Evolutionary conservation across 345 rosid genomes (phyloP).

Genomic region (Fremontodendron californicum): DNA sequence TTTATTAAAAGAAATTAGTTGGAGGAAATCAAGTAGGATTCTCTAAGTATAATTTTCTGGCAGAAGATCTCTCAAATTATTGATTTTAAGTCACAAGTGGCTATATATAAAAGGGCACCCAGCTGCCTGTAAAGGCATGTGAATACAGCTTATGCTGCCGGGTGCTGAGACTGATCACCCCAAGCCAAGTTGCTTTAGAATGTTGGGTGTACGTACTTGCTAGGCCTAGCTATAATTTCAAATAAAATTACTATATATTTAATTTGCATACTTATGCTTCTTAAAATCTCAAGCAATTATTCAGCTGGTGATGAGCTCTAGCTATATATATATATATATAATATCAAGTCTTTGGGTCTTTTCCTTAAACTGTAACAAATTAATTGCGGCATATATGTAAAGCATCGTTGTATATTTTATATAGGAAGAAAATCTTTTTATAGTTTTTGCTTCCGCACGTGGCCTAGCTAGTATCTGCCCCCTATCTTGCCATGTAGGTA

Average conservation of each 20-base stretch:
- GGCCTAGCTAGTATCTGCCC: no score
- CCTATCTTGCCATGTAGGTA: no score
- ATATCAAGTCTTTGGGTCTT: not conserved
- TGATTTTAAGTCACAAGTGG: not conserved
- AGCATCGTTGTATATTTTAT: no score
- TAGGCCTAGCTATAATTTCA: not conserved
- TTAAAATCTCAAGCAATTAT: no score
- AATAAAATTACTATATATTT: not conserved
- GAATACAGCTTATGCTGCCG: not conserved
- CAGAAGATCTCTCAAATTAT: not conserved
- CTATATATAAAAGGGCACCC: not conserved
- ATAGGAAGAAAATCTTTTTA: no score
- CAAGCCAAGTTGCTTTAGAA: not conserved
- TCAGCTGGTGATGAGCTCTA: no score
- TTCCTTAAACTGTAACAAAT: not conserved
- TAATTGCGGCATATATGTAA: not conserved
- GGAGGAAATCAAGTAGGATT: not conserved
- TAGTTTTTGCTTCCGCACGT: no score
- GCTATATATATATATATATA: no score
- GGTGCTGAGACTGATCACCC: not conserved
- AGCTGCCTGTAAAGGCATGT: not conserved
- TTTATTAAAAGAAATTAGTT: not conserved
- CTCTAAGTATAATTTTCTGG: not conserved
- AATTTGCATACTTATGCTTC: no score
- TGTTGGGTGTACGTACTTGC: constrained; percentile 9